Evolutionary conservation across 805 yeast species (phyloP).

Genomic region (Dipodascus albidus): DNA sequence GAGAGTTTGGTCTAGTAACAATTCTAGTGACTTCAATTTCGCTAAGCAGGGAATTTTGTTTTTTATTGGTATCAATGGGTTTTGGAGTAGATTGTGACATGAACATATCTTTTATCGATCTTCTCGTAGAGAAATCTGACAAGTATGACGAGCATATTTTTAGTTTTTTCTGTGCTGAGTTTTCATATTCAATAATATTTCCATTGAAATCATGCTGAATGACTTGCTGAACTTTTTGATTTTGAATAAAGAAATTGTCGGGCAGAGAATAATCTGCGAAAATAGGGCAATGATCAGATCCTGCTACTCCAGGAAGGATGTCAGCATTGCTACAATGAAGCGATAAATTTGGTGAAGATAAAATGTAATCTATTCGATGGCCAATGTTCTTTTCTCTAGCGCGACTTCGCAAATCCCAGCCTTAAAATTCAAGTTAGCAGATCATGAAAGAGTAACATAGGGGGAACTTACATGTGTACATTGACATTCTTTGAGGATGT

Average conservation of each 20-base stretch:
- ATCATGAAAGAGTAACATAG: not conserved
- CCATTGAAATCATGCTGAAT: not conserved
- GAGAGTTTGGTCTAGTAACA: too few species aligned
- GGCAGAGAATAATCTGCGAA: constrained; percentile 18
- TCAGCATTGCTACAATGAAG: constrained; percentile 31
- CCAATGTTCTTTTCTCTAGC: constrained; percentile 78
- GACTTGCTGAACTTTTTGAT: not conserved
- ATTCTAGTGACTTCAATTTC: too few species aligned
- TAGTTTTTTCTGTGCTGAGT: not conserved
- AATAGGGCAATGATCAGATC: constrained; percentile 94
- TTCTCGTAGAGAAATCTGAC: not conserved
- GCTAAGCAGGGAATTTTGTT: too few species aligned
- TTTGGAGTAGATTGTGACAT: not conserved
- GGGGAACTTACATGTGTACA: constrained; percentile 14
- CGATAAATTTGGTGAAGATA: constrained; percentile 35
- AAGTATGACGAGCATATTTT: not conserved
- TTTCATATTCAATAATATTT: not conserved
- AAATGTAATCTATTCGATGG: constrained; percentile 72
- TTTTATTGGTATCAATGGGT: too few species aligned
- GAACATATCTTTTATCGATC: not conserved
- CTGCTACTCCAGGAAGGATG: constrained; percentile 61
- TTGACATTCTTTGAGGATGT: constrained; percentile 28
- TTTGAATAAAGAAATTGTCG: not conserved
- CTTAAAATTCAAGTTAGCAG: constrained; percentile 27
- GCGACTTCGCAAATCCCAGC: constrained; percentile 73